These are phyloP conservation scores for Spizellomyces punctatus DNA, from an alignment of 192 early-diverging fungal genomes.

Conservation along the genomic window DNA sequence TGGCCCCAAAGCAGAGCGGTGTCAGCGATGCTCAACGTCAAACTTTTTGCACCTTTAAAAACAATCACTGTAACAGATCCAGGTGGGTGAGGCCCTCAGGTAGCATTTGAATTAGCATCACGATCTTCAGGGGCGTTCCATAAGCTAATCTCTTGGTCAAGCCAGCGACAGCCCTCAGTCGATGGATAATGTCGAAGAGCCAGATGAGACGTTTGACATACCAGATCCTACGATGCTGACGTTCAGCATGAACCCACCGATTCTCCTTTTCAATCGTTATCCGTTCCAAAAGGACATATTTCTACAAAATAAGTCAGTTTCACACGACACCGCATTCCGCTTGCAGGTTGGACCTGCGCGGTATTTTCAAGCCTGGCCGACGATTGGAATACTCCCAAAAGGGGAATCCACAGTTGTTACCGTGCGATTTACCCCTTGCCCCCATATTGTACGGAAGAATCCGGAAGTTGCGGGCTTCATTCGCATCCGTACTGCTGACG, in stretches of 20 bases:
- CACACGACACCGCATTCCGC: slow-evolving; percentile 35
- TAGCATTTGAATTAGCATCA: too few relatives aligned
- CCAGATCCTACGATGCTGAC: slow-evolving; percentile 34
- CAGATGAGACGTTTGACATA: neutral
- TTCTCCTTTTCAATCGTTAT: slow-evolving; percentile 43
- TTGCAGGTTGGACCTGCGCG: slow-evolving; percentile 42
- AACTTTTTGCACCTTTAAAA: too few relatives aligned
- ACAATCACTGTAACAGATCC: too few relatives aligned
- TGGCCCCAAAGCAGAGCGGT: neutral
- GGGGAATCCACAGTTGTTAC: slow-evolving; percentile 39
- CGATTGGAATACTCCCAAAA: slow-evolving; percentile 42
- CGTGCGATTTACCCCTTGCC: slow-evolving; percentile 39
- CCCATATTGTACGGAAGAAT: slow-evolving; percentile 33
- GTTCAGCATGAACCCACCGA: slow-evolving; percentile 48
- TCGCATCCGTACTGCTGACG: slow-evolving; percentile 37
- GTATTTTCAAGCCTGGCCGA: slow-evolving; percentile 45
- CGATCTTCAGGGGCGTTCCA: too few relatives aligned
- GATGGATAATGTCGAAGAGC: neutral
- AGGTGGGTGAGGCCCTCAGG: too few relatives aligned
- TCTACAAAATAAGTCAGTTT: slow-evolving; percentile 49
- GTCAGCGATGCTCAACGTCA: too few relatives aligned
- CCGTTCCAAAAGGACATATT: slow-evolving; percentile 44
- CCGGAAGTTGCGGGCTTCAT: slow-evolving; percentile 48
- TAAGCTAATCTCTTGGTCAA: slow-evolving; percentile 15
- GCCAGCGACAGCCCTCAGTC: neutral